These are phyloP conservation scores for Tolypocladium capitatum DNA, from an alignment of 2,329 filamentous ascomycete genomes.

Conservation along the genomic window DNA sequence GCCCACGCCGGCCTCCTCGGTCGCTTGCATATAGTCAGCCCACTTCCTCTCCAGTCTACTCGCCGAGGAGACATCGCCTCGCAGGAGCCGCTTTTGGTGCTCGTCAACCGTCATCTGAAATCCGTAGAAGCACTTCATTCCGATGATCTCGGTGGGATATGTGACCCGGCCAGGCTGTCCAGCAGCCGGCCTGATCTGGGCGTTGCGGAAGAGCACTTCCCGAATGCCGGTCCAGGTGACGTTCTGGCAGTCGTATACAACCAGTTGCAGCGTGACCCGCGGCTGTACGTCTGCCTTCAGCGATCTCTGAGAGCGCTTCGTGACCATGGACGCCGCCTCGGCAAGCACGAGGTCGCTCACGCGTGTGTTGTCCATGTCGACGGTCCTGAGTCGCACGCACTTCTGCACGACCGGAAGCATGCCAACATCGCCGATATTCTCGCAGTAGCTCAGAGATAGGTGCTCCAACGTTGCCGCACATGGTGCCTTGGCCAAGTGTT, in stretches of 20 bases:
- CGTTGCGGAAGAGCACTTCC: slow-evolving; percentile 75
- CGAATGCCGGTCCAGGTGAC: slow-evolving; percentile 87
- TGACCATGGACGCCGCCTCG: slow-evolving; percentile 73
- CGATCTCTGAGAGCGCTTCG: slow-evolving; percentile 41
- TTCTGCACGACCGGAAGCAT: slow-evolving; percentile 71
- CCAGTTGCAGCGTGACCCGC: slow-evolving; percentile 54
- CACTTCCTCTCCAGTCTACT: slow-evolving; percentile 76
- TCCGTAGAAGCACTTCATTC: slow-evolving; percentile 85
- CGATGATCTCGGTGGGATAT: slow-evolving; percentile 67
- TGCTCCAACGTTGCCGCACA: slow-evolving; percentile 63
- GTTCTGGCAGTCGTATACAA: slow-evolving; percentile 83
- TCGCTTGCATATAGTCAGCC: slow-evolving; percentile 88
- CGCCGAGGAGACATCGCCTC: slow-evolving; percentile 62
- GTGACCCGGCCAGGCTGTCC: slow-evolving; percentile 27
- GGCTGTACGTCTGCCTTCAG: slow-evolving; percentile 28
- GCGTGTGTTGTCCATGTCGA: slow-evolving; percentile 89
- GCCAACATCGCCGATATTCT: slow-evolving; percentile 67
- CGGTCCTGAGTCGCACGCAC: slow-evolving; percentile 53
- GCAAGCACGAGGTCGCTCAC: slow-evolving; percentile 75
- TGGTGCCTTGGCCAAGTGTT: slow-evolving; percentile 62
- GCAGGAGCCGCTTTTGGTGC: slow-evolving; percentile 73
- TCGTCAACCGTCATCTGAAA: slow-evolving; percentile 94
- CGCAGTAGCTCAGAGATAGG: slow-evolving; percentile 82
- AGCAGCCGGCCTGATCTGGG: slow-evolving; percentile 48
- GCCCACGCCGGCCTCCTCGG: slow-evolving; percentile 63